phyloP scores from a whole-genome alignment of 768 basidiomycete species.

The Suillus spraguei region DNA sequence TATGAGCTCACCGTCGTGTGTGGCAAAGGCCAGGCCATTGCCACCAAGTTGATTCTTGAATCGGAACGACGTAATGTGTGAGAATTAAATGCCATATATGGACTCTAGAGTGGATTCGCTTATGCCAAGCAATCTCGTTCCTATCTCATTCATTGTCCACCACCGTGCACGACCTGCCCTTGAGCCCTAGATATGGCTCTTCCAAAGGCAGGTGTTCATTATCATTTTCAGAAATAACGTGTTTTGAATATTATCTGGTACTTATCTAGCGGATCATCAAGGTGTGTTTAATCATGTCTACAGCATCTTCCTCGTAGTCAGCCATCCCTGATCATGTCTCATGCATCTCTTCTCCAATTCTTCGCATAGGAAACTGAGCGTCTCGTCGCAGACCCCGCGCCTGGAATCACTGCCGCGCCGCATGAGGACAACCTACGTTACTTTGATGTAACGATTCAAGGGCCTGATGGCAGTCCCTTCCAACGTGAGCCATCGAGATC shows the following conservation, averaged over 20 bases:
- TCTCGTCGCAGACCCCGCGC: constrained; percentile 93
- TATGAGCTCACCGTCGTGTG: constrained; percentile 8
- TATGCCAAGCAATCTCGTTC: background rate
- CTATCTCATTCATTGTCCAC: constrained; percentile 16
- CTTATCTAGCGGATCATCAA: constrained; percentile 52
- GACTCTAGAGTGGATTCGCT: constrained; percentile 8
- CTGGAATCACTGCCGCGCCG: constrained; percentile 92
- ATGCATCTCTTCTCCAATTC: constrained; percentile 15
- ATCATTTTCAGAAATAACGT: constrained; percentile 9
- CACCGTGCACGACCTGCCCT: constrained; percentile 18
- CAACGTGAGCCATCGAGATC: constrained; percentile 56
- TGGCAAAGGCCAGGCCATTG: background rate
- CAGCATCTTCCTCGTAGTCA: constrained; percentile 11
- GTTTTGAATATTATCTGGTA: constrained; percentile 4
- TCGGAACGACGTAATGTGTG: constrained; percentile 15
- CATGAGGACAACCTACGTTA: constrained; percentile 98
- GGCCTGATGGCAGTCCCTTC: constrained; percentile 94
- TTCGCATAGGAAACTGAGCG: constrained; percentile 91
- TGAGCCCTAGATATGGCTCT: constrained; percentile 33
- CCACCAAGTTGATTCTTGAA: background rate
- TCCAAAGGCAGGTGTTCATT: constrained; percentile 33
- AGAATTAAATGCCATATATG: constrained; percentile 19
- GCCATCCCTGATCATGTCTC: constrained; percentile 22
- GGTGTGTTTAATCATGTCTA: constrained; percentile 36
- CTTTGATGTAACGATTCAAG: constrained; percentile 97